Base-by-base conservation (phyloP, 2,329 filamentous ascomycete species). In the Cercospora canescens region DNA sequence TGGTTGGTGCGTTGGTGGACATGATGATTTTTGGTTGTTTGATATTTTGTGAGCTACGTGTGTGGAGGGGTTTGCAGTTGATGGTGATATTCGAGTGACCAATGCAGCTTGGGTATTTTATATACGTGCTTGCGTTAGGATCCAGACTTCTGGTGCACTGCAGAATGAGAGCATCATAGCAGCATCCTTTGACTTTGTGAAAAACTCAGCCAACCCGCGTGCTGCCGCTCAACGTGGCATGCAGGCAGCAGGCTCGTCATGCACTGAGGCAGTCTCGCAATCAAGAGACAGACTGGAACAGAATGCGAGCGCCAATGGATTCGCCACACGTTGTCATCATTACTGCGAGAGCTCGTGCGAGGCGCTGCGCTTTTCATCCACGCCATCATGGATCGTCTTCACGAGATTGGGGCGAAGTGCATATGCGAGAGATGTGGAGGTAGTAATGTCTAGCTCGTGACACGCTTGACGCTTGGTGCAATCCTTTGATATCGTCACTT, bases 401-500 rank as follows among this genome's bases (percentile, higher is more conserved):
- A 37, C 57, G 57, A 60, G 37, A 21, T 45, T 9, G 37, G 18
- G 57, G 57, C 57, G 57, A 21, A 48, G 57, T 60, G 16, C 52
- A 56, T 56, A 24, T 35, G 52, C 52, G 52, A 34, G 52, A 24
- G 39, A 35, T 18, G 30, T 35, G 45, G 28, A 61, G 12, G 28
- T 11, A n/a, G 52, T 7, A n/a, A 32, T 26, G 14, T 30, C 11
- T n/a, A n/a, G n/a, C n/a, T n/a, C n/a, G n/a, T n/a, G n/a, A n/a
- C 34, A 34, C 37, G 37, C 50, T 54, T 54, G 50, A n/a, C n/a
- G n/a, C n/a, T n/a, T n/a, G n/a, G 41, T 56, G 45, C 35, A 32
- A 52, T 54, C 59, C 59, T 61, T 45, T n/a, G 59, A 61, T 61
- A 61, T 61, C 59, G 59, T 61, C 59, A 61, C 59, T 52, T 34